Evolutionary conservation across 371 early-diverging fungal genomes (phyloP), one percentile per base, ranked within the genome.

Genomic region (Mucor saturninus): DNA sequence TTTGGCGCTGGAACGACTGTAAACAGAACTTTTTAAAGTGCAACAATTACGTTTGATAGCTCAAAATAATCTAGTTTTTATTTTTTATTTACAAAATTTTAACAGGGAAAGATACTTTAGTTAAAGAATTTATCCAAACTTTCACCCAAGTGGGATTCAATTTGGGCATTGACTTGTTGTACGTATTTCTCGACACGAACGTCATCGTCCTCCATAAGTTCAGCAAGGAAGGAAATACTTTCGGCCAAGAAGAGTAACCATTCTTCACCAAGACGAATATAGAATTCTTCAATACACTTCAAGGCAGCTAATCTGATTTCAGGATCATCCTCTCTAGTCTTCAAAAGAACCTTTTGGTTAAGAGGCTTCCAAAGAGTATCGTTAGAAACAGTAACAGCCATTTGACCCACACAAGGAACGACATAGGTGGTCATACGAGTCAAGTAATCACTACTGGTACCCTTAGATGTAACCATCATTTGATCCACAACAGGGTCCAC

Each of bases 151-250:
- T 91, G 89, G 14, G 87, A 81, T 69, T 98, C 95, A 56, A 98
- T 96, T 57, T 89, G 83, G 46, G 88, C 83, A 74, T 91, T 89
- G 51, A 95, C 87, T 67, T 93, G 91, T 61, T 93, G 90, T 13
- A 93, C 91, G 30, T 85, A 77, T 49, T 83, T 82, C 71, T 95
- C 94, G 3, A 97, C 94, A 59, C 89, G 83, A 59, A 85, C 72
- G 68, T 87, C 87, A 56, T 91, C 89, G 60, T 76, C 91, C 74
- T 98, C 98, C 91, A 96, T 89, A 15, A 96, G 79, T 79, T 98
- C 98, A 3, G 96, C 95, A 71, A 98, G 72, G 80, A 91, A 93
- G 2, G 98, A 96, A 58, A 97, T 93, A 48, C 96, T 96, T 76
- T 97, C 97, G 9, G 98, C 96, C 76, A 98, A 81, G 65, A 93